Evolutionary conservation across 23 red algal species (phyloP).

Genomic region (Gracilaria caudata): DNA sequence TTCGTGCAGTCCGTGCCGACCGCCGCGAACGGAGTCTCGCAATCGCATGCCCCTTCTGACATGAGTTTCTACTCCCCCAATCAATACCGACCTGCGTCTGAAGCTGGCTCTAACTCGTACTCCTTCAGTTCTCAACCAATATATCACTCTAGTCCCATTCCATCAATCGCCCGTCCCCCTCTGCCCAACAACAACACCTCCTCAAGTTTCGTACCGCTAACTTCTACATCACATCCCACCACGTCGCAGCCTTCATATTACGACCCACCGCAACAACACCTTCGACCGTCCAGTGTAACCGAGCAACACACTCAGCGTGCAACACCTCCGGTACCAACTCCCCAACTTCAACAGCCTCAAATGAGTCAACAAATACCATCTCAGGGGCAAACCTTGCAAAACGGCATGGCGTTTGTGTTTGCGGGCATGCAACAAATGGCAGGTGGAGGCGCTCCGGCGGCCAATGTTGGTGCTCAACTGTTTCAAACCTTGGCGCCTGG

Average conservation of each 20-base stretch:
- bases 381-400: slow-evolving; percentile 14
- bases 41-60: background rate
- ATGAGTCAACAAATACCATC: background rate
- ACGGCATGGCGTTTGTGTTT: slow-evolving; percentile 41
- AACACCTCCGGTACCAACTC: slow-evolving; percentile 34
- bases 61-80: background rate
- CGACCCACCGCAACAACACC: slow-evolving; percentile 27
- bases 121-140: background rate
- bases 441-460: background rate
- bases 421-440: slow-evolving; percentile 56
- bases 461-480: slow-evolving; percentile 59
- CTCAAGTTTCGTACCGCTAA: slow-evolving; percentile 17
- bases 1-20: background rate
- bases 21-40: background rate
- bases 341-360: slow-evolving; percentile 36
- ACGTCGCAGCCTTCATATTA: background rate
- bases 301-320: slow-evolving; percentile 11
- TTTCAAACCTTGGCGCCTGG: slow-evolving; percentile 63
- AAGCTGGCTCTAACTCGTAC: background rate
- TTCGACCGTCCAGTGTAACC: slow-evolving; percentile 9
- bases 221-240: background rate
- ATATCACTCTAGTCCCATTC: slow-evolving; percentile 3
- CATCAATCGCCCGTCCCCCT: background rate
- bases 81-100: slow-evolving; percentile 3
- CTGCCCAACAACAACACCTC: background rate